Conservation (phyloP, 257 asterid species). For the Mentha longifolia region DNA sequence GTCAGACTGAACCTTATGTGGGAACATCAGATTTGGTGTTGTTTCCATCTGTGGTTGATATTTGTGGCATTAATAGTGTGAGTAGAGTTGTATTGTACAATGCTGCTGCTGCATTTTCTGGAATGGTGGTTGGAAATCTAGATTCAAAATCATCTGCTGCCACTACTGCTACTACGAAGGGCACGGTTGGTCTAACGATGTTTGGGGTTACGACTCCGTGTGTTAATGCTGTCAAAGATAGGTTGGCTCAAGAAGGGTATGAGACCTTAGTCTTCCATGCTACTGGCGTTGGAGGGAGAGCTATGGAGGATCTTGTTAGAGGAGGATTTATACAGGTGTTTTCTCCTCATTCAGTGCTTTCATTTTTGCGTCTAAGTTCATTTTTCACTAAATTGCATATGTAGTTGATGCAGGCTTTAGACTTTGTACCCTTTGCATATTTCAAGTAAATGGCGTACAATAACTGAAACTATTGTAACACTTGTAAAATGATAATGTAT, state of each 20-base stretch:
- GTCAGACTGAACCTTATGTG: constrained; percentile 83
- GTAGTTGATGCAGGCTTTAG: constrained; percentile 16
- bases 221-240: constrained; percentile 80
- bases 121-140: constrained; percentile 72
- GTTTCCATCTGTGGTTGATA: constrained; percentile 95
- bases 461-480: constrained; percentile 1
- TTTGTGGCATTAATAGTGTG: constrained; percentile 89
- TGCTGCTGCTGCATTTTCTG: constrained; percentile 88
- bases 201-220: constrained; percentile 97
- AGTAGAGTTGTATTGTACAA: constrained; percentile 75
- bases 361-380: too few relatives aligned
- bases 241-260: constrained; percentile 77
- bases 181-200: constrained; percentile 93
- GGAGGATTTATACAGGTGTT: constrained; percentile 88
- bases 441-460: background rate
- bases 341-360: background rate
- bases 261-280: constrained; percentile 92
- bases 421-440: background rate
- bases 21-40: constrained; percentile 97
- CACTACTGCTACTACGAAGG: constrained; percentile 31
- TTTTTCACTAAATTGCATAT: constrained; percentile 20
- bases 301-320: constrained; percentile 95
- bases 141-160: constrained; percentile 39
- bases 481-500: background rate
- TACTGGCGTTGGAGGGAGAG: constrained; percentile 98